Percentiles rank a stretch among this genome's conserved stretches.
Evolutionary conservation across 176 grass and related monocot species (phyloP).

Genomic region (Oryza longistaminata): DNA sequence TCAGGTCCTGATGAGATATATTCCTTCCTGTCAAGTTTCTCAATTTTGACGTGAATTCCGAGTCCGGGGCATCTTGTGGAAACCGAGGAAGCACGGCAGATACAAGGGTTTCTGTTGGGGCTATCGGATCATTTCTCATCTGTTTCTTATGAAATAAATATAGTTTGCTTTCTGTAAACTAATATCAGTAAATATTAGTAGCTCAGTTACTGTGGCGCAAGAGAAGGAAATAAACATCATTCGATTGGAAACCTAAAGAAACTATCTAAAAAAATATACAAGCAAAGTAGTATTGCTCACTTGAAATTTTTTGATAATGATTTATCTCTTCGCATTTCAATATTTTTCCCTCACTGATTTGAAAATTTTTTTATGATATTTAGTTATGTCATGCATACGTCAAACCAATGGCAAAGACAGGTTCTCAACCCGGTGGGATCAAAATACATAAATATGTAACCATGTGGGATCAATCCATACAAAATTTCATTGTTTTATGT

Average conservation of each 20-base stretch:
- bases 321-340: background rate
- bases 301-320: background rate
- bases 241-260: too few relatives aligned
- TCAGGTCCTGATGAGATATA: conserved; percentile 27
- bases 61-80: conserved; percentile 7
- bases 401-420: too few relatives aligned
- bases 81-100: conserved; percentile 41
- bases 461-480: too few relatives aligned
- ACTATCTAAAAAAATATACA: background rate
- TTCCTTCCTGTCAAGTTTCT: conserved; percentile 30
- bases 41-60: conserved; percentile 8
- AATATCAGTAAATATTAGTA: background rate
- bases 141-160: background rate
- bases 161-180: background rate
- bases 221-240: too few relatives aligned
- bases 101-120: conserved; percentile 16
- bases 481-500: too few relatives aligned
- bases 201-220: too few relatives aligned
- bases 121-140: conserved; percentile 18
- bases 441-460: too few relatives aligned
- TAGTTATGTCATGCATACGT: background rate
- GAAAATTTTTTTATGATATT: background rate
- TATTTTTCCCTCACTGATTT: background rate
- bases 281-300: background rate
- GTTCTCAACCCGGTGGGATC: too few relatives aligned